These are phyloP conservation scores for Gossypium australe DNA, from an alignment of 345 rosid genomes.

Conservation along the genomic window DNA sequence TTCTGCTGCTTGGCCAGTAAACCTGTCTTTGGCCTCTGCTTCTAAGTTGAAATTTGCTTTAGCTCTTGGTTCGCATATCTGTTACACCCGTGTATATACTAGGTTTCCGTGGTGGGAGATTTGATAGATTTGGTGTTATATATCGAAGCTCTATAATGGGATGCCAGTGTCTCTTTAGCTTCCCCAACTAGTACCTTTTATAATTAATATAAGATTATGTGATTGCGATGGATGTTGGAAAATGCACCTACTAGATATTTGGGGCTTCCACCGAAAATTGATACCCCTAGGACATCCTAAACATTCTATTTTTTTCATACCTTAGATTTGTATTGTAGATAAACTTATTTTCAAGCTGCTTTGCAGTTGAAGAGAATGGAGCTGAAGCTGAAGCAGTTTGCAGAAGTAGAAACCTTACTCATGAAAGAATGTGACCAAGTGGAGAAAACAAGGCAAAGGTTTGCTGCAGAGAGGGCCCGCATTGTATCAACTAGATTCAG, in stretches of 20 bases:
- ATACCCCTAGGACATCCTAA: background rate
- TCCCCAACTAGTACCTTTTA: background rate
- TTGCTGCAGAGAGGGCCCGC: slow-evolving; percentile 67
- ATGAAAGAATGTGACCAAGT: slow-evolving; percentile 98
- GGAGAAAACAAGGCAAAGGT: slow-evolving; percentile 85
- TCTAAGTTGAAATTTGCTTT: background rate
- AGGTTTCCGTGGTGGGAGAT: background rate
- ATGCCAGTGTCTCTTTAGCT: background rate
- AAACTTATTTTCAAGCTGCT: background rate
- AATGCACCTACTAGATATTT: background rate
- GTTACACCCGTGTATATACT: background rate
- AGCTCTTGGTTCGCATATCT: background rate
- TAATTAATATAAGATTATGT: background rate
- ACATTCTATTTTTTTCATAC: background rate
- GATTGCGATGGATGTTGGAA: background rate
- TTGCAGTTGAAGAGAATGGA: slow-evolving; percentile 87
- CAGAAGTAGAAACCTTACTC: slow-evolving; percentile 87
- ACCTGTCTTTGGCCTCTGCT: background rate
- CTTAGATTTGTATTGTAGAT: background rate
- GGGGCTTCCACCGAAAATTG: background rate
- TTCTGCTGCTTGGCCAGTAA: background rate
- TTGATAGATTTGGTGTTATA: background rate
- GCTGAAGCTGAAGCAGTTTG: slow-evolving; percentile 96
- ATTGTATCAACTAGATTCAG: slow-evolving; percentile 54
- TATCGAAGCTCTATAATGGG: background rate